Base-by-base conservation (phyloP, 495 filamentous ascomycete species). In the Xylona heveae region DNA sequence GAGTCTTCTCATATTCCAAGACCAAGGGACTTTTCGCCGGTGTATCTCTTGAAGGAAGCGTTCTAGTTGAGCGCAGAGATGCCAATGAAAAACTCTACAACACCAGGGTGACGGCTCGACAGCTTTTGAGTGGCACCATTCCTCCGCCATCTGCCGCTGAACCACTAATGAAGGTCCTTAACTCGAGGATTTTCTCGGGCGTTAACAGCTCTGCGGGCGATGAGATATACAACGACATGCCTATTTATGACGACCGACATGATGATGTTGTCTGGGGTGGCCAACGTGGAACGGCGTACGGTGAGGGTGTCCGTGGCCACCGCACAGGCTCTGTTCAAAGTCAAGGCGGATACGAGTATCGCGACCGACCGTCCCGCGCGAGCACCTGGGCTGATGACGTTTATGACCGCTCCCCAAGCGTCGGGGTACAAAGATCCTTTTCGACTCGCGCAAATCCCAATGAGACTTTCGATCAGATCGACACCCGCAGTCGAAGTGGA, bases 1-100 rank as follows among this genome's bases (percentile, higher is more conserved):
- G 78, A 21, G 70, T 97, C 13, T 97, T 97, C 60, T 77, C 78
- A 40, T 97, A 95, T 57, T 79, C 72, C 37, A 95, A 94, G 55
- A 97, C 88, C 18, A 94, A 94, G 58, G 88, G 88, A 16, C 59
- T 95, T 8, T 97, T 97, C 42, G 88, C 88, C 2, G 88, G 88
- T 45, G 85, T 97, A 28, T 85, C 77, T 41, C 56, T 97, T 39
- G 88, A 97, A 52, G 88, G 88, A 10, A 79, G 74, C 29, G 80
- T 73, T 33, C 68, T 97, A 23, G 71, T 93, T 31, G 90, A 95
- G 55, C 71, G 88, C 35, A 77, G 79, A 48, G 88, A 97, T 55
- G 88, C 90, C 35, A 97, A 97, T 44, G 77, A 85, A 53, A 94
- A 91, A 52, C 64, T 97, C 30, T 97, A 97, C 55, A 78, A 78